Conservation (phyloP, 768 basidiomycete species). For the Dioszegia hungarica region DNA sequence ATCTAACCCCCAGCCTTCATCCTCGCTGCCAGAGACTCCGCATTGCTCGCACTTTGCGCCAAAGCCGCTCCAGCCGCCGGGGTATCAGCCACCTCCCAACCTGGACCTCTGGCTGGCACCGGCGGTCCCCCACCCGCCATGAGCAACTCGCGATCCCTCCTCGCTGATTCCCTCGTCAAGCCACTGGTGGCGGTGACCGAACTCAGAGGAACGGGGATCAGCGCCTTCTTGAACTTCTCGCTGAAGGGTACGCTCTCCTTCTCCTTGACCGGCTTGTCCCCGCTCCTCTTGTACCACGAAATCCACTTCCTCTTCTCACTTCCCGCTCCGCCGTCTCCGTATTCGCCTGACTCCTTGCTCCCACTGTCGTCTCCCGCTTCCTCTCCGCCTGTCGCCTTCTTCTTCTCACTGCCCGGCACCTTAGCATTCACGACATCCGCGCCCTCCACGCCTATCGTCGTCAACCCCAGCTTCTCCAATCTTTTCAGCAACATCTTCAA, state of each 20-base stretch:
- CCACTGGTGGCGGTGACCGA: not conserved
- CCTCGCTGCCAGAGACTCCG: slow-evolving; percentile 4
- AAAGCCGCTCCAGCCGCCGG: slow-evolving; percentile 12
- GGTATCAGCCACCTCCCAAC: slow-evolving; percentile 14
- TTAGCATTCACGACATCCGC: not conserved
- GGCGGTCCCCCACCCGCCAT: not conserved
- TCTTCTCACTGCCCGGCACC: not conserved
- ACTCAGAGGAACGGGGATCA: slow-evolving; percentile 2
- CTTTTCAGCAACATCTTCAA: slow-evolving; percentile 6
- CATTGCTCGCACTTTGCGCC: slow-evolving; percentile 8
- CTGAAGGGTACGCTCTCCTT: not conserved
- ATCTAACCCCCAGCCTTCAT: not conserved
- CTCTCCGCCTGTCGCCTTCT: not conserved
- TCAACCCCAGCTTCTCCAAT: slow-evolving; percentile 4
- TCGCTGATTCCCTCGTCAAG: not conserved
- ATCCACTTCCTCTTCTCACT: not conserved
- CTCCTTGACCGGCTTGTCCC: not conserved
- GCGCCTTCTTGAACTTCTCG: slow-evolving; percentile 5
- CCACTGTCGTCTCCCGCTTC: not conserved
- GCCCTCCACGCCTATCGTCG: slow-evolving; percentile 2
- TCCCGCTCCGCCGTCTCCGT: not conserved
- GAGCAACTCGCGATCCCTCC: not conserved
- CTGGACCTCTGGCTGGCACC: slow-evolving; percentile 8
- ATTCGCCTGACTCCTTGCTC: not conserved
- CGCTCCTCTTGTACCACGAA: not conserved